Evolutionary conservation across 2,329 filamentous ascomycete genomes (phyloP).

Genomic region (Ilyonectria sp.): DNA sequence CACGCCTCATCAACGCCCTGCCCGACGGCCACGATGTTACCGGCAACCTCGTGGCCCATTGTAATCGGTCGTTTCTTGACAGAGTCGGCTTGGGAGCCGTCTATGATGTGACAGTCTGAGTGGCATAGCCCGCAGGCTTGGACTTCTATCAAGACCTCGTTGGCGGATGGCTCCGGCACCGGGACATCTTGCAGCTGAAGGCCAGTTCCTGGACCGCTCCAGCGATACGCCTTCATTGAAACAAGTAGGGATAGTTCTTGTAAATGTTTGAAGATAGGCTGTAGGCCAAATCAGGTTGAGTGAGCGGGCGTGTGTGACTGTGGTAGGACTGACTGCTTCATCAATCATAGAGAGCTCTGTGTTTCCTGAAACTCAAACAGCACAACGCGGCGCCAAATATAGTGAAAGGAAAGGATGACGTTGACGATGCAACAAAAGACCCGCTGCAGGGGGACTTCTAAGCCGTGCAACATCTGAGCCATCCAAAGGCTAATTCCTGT

Average conservation of each 20-base stretch:
- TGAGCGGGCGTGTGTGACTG: not conserved
- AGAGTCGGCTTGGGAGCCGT: not conserved
- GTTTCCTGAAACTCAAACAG: not conserved
- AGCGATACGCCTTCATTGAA: not conserved
- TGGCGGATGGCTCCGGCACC: not conserved
- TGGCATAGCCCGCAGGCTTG: slow-evolving; percentile 24
- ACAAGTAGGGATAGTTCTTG: not conserved
- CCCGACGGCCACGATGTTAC: slow-evolving; percentile 14
- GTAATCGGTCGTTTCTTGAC: slow-evolving; percentile 14
- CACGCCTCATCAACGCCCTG: not conserved
- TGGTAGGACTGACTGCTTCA: too few species aligned
- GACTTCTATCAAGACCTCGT: slow-evolving; percentile 14
- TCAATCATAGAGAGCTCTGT: not conserved
- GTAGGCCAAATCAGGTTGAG: not conserved
- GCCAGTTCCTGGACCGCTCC: not conserved
- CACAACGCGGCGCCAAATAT: not conserved
- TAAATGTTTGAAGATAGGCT: not conserved
- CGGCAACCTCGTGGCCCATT: slow-evolving; percentile 26
- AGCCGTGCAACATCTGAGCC: too few species aligned
- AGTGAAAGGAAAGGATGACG: not conserved
- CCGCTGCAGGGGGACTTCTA: too few species aligned
- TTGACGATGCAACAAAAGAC: not conserved
- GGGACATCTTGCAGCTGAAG: slow-evolving; percentile 2
- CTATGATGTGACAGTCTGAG: slow-evolving; percentile 25
- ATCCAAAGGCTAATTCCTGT: too few species aligned